Conservation (phyloP, 2,329 filamentous ascomycete genomes). For the Trichophyton mentagrophytes region DNA sequence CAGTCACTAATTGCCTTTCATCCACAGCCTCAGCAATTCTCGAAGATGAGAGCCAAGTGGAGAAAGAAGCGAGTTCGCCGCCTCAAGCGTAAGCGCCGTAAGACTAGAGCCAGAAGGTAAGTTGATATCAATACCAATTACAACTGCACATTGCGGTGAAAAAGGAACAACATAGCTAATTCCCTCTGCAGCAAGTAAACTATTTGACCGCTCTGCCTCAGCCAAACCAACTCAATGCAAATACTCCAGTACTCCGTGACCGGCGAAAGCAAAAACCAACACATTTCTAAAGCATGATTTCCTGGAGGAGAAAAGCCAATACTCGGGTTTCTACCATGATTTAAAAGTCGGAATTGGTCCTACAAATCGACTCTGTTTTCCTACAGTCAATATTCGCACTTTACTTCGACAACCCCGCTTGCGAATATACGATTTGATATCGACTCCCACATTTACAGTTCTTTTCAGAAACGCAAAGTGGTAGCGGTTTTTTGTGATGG, state of each 20-base stretch:
- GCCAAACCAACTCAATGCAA: conserved; percentile 15
- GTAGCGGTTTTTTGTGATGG: no score
- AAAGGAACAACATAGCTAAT: conserved; percentile 22
- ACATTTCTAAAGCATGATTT: no score
- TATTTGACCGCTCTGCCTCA: conserved; percentile 46
- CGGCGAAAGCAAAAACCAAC: no score
- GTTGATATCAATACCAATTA: background rate
- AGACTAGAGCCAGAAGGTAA: conserved; percentile 93
- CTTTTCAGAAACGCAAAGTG: background rate
- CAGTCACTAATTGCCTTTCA: conserved; percentile 9
- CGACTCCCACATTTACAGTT: background rate
- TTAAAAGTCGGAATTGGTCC: no score
- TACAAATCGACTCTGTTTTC: no score
- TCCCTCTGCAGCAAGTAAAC: conserved; percentile 49
- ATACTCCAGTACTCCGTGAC: no score
- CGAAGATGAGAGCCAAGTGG: conserved; percentile 88
- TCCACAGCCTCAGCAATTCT: conserved; percentile 24
- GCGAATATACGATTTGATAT: background rate
- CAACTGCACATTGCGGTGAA: background rate
- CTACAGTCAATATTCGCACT: no score
- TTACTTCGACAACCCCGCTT: background rate
- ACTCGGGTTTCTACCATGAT: no score
- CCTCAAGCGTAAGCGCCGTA: conserved; percentile 99
- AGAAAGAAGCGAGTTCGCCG: conserved; percentile 99
- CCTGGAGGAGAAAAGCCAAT: no score